Base-by-base conservation (phyloP, 129 eudicot species). In the Flaveria brownii region DNA sequence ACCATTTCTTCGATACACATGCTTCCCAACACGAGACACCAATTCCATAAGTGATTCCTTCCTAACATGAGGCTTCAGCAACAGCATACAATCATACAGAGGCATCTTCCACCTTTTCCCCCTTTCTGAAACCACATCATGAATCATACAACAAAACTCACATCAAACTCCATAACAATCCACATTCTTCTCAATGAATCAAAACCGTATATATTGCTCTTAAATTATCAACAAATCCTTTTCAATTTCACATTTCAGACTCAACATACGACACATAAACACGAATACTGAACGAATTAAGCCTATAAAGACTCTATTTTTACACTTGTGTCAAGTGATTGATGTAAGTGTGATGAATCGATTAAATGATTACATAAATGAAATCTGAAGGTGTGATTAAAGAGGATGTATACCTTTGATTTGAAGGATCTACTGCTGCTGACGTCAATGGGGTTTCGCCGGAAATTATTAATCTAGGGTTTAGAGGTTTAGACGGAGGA, bases 11-110 rank as follows among this genome's bases (percentile, higher is more conserved):
- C 88, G 81, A 52, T 72, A 86, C 3, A 86, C 90, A 55, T 90
- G 98, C 51, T 85, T 90, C 23, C 98, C 97, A 3, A 93, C 85
- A 10, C 90, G 88, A 39, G 84, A 22, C 68, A 90, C 83, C 84
- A 93, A 72, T 57, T 88, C 95, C 54, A 85, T 70, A 46, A 86
- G 14, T 11, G 85, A 78, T 61, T 85, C 92, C 79, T 47, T 77
- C n/a, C 0, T 39, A 25, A 93, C 82, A 64, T 59, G 80, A 13
- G 94, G 98, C 70, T 93, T 93, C 82, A 90, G 23, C 80, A 93
- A 74, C 61, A 93, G 78, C 96, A 93, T 86, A 77, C 98, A 93
- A 73, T 93, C 97, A 61, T 90, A 92, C 4, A 89, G 87, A 20
- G 91, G 92, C 92, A 89, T 87, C 68, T 68, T 47, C 68, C 79